Conservation (phyloP, 805 yeast species). For the Torulaspora franciscae region DNA sequence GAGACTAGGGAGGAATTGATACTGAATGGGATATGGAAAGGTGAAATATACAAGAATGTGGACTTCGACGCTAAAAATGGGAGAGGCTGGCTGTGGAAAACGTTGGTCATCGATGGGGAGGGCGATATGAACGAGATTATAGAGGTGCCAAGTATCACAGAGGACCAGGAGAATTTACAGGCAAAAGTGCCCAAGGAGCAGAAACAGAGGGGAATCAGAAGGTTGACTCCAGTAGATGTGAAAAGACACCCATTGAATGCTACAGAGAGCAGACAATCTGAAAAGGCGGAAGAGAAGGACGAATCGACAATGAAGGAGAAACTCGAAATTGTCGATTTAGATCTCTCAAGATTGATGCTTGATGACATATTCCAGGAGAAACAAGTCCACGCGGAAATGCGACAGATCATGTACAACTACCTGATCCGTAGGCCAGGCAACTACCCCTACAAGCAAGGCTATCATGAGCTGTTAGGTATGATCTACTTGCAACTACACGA, state of each 20-base stretch:
- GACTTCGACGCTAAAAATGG: constrained; percentile 11
- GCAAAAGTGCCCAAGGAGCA: not conserved
- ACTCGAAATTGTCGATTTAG: constrained; percentile 30
- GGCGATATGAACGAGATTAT: constrained; percentile 9
- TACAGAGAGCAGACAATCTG: not conserved
- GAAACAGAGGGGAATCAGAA: constrained; percentile 18
- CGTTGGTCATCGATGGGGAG: constrained; percentile 21
- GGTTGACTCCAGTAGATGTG: constrained; percentile 24
- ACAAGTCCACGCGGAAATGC: constrained; percentile 23
- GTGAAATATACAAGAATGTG: constrained; percentile 22
- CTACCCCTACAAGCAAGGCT: constrained; percentile 30
- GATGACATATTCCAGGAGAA: constrained; percentile 22
- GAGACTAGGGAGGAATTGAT: constrained; percentile 27
- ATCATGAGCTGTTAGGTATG: constrained; percentile 31
- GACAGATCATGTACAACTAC: constrained; percentile 27
- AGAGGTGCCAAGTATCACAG: constrained; percentile 17
- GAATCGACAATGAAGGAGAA: constrained; percentile 20
- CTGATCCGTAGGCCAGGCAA: constrained; percentile 7
- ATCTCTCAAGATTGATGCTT: constrained; percentile 27
- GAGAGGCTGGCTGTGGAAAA: constrained; percentile 35
- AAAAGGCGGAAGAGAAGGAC: constrained; percentile 9
- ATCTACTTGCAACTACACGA: constrained; percentile 27
- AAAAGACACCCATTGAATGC: constrained; percentile 13
- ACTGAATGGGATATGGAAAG: constrained; percentile 31
- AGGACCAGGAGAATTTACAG: constrained; percentile 9